A percentile compares a stretch with the other conserved stretches of the same genome.
Conservation (phyloP, 1,284 basidiomycete species). For the Thecaphora frezii region DNA sequence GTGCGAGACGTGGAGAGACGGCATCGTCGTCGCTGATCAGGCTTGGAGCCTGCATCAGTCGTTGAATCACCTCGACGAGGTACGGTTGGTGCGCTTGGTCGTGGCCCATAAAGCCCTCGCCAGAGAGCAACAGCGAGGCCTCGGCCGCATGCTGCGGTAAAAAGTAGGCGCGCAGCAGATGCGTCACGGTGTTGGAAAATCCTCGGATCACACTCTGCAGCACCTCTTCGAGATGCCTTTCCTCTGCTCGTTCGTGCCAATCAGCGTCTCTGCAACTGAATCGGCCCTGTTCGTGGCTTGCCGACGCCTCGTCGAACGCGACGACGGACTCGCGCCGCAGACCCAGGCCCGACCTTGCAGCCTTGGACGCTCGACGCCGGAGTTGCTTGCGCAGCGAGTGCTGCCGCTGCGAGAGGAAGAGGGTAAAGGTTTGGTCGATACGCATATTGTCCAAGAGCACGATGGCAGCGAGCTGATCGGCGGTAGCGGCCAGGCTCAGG, state of each 20-base stretch:
- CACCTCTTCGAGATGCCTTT: background rate
- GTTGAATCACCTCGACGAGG: background rate
- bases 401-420: constrained; percentile 29
- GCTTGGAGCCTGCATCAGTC: background rate
- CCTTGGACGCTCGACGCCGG: background rate
- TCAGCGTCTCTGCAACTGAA: background rate
- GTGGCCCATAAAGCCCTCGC: background rate
- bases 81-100: background rate
- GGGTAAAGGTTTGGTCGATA: constrained; percentile 15
- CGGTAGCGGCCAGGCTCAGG: constrained; percentile 21
- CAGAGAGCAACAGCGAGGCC: background rate
- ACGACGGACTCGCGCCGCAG: background rate
- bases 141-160: background rate
- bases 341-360: background rate
- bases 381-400: constrained; percentile 1
- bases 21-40: background rate
- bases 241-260: background rate
- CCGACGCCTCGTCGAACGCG: background rate
- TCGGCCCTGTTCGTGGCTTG: background rate
- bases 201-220: background rate
- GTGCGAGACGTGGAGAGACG: background rate
- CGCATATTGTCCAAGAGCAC: constrained; percentile 27
- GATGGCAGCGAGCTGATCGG: constrained; percentile 31
- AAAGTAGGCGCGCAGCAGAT: background rate
- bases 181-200: background rate